These are phyloP conservation scores for Xylaria intraflava DNA, from an alignment of 495 filamentous ascomycete species.

Conservation along the genomic window DNA sequence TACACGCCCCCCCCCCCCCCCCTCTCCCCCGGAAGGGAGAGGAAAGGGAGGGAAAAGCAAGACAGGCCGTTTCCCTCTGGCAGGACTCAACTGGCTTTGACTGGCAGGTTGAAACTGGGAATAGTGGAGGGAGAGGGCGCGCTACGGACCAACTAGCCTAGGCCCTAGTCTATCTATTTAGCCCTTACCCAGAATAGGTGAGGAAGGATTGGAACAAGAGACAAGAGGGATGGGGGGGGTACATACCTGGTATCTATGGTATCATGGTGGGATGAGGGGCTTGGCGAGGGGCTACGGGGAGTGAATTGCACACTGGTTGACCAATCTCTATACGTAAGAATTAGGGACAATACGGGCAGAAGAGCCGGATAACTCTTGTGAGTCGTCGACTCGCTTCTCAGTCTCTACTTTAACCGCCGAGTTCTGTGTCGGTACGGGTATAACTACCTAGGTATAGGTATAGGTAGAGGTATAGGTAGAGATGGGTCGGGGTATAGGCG, in stretches of 20 bases:
- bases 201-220: slow-evolving; percentile 10
- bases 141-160: slow-evolving; percentile 13
- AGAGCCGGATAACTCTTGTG: too few species aligned
- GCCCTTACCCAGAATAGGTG: slow-evolving; percentile 12
- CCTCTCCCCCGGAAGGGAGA: not conserved
- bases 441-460: too few species aligned
- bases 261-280: slow-evolving; percentile 19
- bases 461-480: too few species aligned
- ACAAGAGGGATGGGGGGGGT: slow-evolving; percentile 12
- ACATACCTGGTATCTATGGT: not conserved
- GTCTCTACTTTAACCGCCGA: too few species aligned
- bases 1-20: too few species aligned
- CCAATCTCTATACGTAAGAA: too few species aligned
- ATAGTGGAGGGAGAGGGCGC: slow-evolving; percentile 12
- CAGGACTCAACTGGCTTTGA: slow-evolving; percentile 8
- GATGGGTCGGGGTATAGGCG: too few species aligned
- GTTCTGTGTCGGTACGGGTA: too few species aligned
- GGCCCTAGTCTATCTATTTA: too few species aligned
- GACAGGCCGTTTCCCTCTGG: slow-evolving; percentile 3
- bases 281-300: slow-evolving; percentile 18
- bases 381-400: too few species aligned
- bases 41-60: slow-evolving; percentile 2
- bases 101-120: slow-evolving; percentile 14
- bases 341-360: too few species aligned
- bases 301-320: slow-evolving; percentile 3